Conservation (phyloP, 148 eudicot genomes). For the Bassia scoparia region DNA sequence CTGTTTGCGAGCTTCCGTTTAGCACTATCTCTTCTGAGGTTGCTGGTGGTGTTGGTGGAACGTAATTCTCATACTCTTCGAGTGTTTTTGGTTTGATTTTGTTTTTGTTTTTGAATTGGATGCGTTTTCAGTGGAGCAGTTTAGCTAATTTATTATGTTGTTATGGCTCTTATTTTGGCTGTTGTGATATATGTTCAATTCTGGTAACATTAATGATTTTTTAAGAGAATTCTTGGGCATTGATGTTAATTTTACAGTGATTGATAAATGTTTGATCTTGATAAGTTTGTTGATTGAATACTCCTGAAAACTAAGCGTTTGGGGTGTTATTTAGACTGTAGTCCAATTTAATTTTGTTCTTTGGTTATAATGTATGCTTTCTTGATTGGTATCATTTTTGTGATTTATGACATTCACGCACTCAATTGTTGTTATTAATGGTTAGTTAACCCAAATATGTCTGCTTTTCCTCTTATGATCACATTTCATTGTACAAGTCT, state of each 20-base stretch:
- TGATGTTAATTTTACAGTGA: neutral
- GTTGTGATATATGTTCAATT: neutral
- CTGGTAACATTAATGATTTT: neutral
- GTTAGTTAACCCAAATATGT: no score
- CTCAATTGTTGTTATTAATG: no score
- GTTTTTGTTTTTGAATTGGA: neutral
- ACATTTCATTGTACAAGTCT: no score
- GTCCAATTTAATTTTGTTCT: conserved; percentile 5
- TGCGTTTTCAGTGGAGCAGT: neutral
- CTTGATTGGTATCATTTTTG: no score
- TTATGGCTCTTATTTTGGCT: neutral
- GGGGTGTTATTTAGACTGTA: neutral
- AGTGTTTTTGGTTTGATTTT: neutral
- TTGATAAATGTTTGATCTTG: neutral
- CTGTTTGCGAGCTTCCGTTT: conserved; percentile 90
- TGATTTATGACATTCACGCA: no score
- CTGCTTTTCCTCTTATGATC: no score
- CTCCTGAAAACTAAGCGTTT: conserved; percentile 6
- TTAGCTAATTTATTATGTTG: neutral
- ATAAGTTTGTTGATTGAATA: neutral
- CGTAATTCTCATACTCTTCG: conserved; percentile 36
- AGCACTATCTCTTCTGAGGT: conserved; percentile 67
- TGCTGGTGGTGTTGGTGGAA: conserved; percentile 89
- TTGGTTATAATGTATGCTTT: no score
- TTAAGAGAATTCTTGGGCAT: neutral